Evolutionary conservation across 2,329 filamentous ascomycete species (phyloP).

Genomic region (Mycocentrospora acerina): DNA sequence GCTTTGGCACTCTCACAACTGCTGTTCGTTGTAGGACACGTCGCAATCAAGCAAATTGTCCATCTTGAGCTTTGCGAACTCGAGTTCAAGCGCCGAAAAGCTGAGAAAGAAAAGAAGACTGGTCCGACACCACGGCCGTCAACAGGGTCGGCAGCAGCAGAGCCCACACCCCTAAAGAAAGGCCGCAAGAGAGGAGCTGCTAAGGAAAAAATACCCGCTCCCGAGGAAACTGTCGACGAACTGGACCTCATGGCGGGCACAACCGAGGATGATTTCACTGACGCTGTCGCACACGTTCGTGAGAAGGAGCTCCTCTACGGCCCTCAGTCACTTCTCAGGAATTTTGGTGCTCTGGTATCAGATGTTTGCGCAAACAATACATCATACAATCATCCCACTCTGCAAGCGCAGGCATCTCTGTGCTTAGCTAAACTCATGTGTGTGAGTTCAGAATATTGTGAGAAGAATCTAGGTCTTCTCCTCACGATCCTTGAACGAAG

Average conservation of each 20-base stretch:
- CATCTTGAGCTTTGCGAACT: conserved; percentile 96
- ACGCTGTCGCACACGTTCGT: conserved; percentile 80
- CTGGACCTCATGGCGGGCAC: conserved; percentile 96
- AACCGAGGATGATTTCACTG: conserved; percentile 89
- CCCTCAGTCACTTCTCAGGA: conserved; percentile 77
- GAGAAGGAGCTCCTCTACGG: conserved; percentile 84
- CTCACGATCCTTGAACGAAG: conserved; percentile 98
- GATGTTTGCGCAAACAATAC: conserved; percentile 94
- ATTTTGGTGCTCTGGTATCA: conserved; percentile 86
- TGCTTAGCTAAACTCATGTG: conserved; percentile 99
- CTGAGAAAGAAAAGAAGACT: conserved; percentile 74
- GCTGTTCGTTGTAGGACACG: conserved; percentile 91
- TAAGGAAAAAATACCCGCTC: conserved; percentile 47
- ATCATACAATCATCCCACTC: conserved; percentile 80
- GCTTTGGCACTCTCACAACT: conserved; percentile 83
- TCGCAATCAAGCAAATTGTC: conserved; percentile 98
- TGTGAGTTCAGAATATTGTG: conserved; percentile 94
- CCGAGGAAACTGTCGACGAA: conserved; percentile 73
- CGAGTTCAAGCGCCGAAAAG: conserved; percentile 96
- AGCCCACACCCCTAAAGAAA: conserved; percentile 42
- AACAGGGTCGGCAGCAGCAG: conserved; percentile 15
- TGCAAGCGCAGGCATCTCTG: conserved; percentile 90
- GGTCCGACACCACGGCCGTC: conserved; percentile 38
- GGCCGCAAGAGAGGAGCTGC: conserved; percentile 43
- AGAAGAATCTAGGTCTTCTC: conserved; percentile 84